Base-by-base conservation (phyloP, 768 basidiomycete species). In the Psilocybe cubensis region DNA sequence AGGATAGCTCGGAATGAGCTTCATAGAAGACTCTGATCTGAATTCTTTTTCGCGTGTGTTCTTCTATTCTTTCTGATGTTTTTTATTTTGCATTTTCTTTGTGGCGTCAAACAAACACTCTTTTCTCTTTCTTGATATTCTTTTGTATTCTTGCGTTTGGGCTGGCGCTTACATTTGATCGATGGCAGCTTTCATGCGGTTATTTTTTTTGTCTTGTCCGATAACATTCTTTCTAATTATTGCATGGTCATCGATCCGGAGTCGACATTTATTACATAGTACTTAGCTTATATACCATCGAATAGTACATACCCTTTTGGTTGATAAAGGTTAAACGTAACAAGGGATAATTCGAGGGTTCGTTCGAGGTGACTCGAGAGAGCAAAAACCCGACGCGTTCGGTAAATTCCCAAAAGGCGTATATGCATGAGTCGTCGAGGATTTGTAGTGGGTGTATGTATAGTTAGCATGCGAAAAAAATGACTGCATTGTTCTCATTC, bases 401-500 rank as follows among this genome's bases (percentile, higher is more conserved):
- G 56, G 56, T 51, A 33, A 51, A 51, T 41, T 38, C 20, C 45
- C 45, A 46, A 25, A n/a, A 25, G 25, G 40, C 47, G 40, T 28
- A 12, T 42, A 29, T 46, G n/a, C n/a, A n/a, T 38, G 35, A 38
- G 35, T 38, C 35, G 35, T 38, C 35, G 35, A 38, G 35, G 35
- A 38, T 38, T 38, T 38, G 35, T 38, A 38, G 35, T 38, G 47
- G 43, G 23, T 56, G 45, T 40, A 43, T 46, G 17, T 27, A 40
- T 25, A 47, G 20, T 20, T n/a, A n/a, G n/a, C 35, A 31, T 21
- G 47, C 47, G n/a, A 40, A 56, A 41, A 21, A 47, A 38, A 54
- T 28, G 35, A 43, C n/a, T n/a, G 35, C n/a, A n/a, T 38, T 38
- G 14, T 49, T 43, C 47, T 33, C 31, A 56, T 57, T 59, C 48